These are phyloP conservation scores for Fusarium camptoceras DNA, from an alignment of 2,329 filamentous ascomycete genomes.

Conservation along the genomic window DNA sequence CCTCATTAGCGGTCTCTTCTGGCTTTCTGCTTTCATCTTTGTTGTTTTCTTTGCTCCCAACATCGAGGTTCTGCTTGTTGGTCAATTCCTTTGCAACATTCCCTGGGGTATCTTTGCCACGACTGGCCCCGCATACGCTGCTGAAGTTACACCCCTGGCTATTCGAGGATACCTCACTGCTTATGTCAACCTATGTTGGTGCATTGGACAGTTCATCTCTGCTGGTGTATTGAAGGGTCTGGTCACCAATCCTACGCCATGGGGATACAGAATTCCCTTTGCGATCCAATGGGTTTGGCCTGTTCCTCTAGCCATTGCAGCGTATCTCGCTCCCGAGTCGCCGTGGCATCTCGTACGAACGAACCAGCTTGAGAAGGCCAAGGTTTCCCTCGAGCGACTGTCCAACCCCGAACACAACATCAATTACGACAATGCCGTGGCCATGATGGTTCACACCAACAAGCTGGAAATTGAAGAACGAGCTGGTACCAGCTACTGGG, in stretches of 20 bases:
- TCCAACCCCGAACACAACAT: slow-evolving; percentile 49
- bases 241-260: slow-evolving; percentile 49
- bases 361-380: slow-evolving; percentile 49
- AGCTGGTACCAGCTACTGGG: slow-evolving; percentile 55
- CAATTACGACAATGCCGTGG: slow-evolving; percentile 53
- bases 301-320: slow-evolving; percentile 49
- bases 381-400: slow-evolving; percentile 49
- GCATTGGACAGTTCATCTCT: slow-evolving; percentile 57
- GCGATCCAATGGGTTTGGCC: slow-evolving; percentile 57
- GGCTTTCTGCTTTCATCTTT: slow-evolving; percentile 59
- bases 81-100: slow-evolving; percentile 60
- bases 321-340: slow-evolving; percentile 52
- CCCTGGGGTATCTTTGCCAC: slow-evolving; percentile 62
- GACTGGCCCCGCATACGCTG: slow-evolving; percentile 57
- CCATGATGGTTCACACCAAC: slow-evolving; percentile 59
- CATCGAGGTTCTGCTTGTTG: slow-evolving; percentile 57
- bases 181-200: slow-evolving; percentile 60
- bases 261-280: slow-evolving; percentile 57
- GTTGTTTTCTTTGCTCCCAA: slow-evolving; percentile 62
- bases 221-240: slow-evolving; percentile 56
- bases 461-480: slow-evolving; percentile 58
- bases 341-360: slow-evolving; percentile 54
- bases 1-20: slow-evolving; percentile 56
- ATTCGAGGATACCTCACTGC: slow-evolving; percentile 58
- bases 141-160: slow-evolving; percentile 57